These are phyloP conservation scores for Triglochin maritima DNA, from an alignment of 106 monocot genomes.

Conservation along the genomic window DNA sequence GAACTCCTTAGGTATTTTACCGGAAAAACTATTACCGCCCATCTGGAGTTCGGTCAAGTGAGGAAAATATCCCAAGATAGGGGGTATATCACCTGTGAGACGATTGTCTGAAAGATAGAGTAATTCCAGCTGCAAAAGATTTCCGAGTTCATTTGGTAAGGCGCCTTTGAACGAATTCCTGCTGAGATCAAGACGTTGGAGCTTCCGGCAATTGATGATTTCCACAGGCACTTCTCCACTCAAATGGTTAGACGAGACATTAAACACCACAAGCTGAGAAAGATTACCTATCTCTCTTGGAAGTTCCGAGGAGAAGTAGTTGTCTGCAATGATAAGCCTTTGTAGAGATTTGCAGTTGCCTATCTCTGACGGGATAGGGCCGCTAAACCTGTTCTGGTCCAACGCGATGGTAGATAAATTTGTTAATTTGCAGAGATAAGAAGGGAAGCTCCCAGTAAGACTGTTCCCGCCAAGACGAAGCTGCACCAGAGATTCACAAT, in stretches of 20 bases:
- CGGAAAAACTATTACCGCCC: conserved; percentile 75
- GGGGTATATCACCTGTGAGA: conserved; percentile 56
- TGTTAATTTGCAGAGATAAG: conserved; percentile 50
- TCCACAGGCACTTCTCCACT: conserved; percentile 45
- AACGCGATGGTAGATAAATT: conserved; percentile 66
- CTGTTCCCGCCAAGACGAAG: conserved; percentile 67
- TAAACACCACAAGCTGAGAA: conserved; percentile 63
- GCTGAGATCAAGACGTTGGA: conserved; percentile 90
- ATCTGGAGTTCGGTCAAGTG: conserved; percentile 79
- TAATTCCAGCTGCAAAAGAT: conserved; percentile 56
- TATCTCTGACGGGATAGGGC: conserved; percentile 67
- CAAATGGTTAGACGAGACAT: conserved; percentile 70
- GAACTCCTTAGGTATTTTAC: conserved; percentile 62
- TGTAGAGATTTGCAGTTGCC: conserved; percentile 59
- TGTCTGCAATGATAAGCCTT: conserved; percentile 55
- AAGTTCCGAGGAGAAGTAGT: conserved; percentile 54
- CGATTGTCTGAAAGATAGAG: conserved; percentile 68
- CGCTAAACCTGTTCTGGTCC: conserved; percentile 71
- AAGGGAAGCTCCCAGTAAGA: conserved; percentile 77
- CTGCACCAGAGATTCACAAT: conserved; percentile 70
- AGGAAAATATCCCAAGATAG: conserved; percentile 59
- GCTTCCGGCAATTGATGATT: conserved; percentile 53
- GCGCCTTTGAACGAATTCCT: conserved; percentile 45
- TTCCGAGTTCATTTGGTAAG: conserved; percentile 59
- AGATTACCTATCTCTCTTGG: conserved; percentile 66